Base-by-base conservation (phyloP, 2,329 filamentous ascomycete species). In the Parasarocladium wereldwijsianum region DNA sequence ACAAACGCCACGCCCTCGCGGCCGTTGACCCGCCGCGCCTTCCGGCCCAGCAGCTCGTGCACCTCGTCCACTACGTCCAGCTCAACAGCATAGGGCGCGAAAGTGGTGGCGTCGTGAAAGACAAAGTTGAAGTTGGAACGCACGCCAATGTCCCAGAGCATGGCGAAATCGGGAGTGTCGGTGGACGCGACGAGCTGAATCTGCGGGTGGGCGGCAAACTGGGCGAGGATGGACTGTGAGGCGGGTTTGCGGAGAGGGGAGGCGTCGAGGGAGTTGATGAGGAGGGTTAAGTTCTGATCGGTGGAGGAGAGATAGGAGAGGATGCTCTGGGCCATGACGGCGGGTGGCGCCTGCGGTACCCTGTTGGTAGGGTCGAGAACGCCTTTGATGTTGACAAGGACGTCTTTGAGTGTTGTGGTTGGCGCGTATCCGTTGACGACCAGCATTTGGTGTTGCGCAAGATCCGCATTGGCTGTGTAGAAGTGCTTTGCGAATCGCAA, bases 101-200 rank as follows among this genome's bases (percentile, higher is more conserved):
- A 94, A 0, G 90, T 96, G 1, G 90, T 96, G 44, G 79, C 79
- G 56, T 98, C 86, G 57, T 98, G 90, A 54, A 92, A 94, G 17
- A 84, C 60, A 41, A 94, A 86, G 49, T 81, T 80, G 54, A 86
- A 83, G 17, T 80, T 71, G 11, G 83, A 77, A 26, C 81, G 77
- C n/a, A 86, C 64, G 32, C 76, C 76, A 31, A 82, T 76, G 53
- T 94, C 85, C 86, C 87, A 98, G 29, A 96, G 66, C 2, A 94
- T 57, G 1, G 83, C 61, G 45, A 93, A 93, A 43, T 81, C 83
- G 6, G 86, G 84, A 7, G 83, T 85, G 54, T 96, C 87, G 33
- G 78, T 79, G 2, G 85, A 92, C 41, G 78, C 81, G 17, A 92
- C 52, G 16, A 96, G 60, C 31, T 66, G 70, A 37, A 96, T 65